Base-by-base conservation (phyloP, 2,329 filamentous ascomycete species). In the Ceratocystis albifundus region DNA sequence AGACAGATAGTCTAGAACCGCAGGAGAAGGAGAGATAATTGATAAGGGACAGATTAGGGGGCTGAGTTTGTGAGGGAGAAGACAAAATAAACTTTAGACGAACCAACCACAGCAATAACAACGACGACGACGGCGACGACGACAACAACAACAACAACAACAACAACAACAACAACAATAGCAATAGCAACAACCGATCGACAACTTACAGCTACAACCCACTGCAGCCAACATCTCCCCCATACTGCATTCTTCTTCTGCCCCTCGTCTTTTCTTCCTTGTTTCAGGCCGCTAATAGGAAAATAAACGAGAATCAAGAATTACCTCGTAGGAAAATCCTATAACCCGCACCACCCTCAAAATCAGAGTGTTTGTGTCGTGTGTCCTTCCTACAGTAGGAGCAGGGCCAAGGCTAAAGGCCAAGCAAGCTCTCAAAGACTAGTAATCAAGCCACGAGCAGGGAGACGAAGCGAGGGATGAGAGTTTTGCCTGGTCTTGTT, bases 1-100 rank as follows among this genome's bases (percentile, higher is more conserved):
- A 63, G 36, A 50, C 15, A 20, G 44, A 15, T 63, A n/a, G 36
- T 63, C 61, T 22, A 32, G 44, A 62, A 64, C 62, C 12, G 32
- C 30, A n/a, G 17, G 17, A 59, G 12, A 53, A 59, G 55, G 48
- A 53, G 8, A 53, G 48, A 53, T 12, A 53, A 48, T 3, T 3
- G 46, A 48, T n/a, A 48, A 55, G 50, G 32, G 28, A 30, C 0
- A 12, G 17, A n/a, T n/a, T n/a, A n/a, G 7, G 10, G 22, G 53
- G 55, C 48, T 53, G 48, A 53, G 48, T 53, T 53, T 41, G 36
- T 41, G 10, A 12, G 48, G 28, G 48, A 25, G 20, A 53, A 53
- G 48, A 53, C 15, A 15, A 53, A 28, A 53, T 28, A 53, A 53
- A 25, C 48, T 53, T 53, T 53, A 28, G 48, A 53, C 48, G 48